These are phyloP conservation scores for Brassica juncea DNA, from an alignment of 345 rosid genomes.

Conservation along the genomic window DNA sequence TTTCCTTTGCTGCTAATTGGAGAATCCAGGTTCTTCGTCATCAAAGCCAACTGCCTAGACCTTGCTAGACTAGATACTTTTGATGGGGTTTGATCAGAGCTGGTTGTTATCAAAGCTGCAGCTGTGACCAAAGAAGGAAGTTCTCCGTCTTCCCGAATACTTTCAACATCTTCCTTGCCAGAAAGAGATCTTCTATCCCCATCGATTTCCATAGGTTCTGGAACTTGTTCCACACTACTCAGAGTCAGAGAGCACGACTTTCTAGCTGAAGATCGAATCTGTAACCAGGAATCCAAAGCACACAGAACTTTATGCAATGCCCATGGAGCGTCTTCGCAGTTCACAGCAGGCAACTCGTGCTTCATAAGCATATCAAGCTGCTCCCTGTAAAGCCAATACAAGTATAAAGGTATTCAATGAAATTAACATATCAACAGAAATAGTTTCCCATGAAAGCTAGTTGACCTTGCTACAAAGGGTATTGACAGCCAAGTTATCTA, in stretches of 20 bases:
- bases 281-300: conserved; percentile 72
- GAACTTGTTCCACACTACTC: conserved; percentile 46
- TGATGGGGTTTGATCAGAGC: conserved; percentile 42
- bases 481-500: not conserved
- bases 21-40: conserved; percentile 75
- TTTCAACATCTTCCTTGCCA: conserved; percentile 65
- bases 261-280: conserved; percentile 47
- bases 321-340: conserved; percentile 76
- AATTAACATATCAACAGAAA: conserved; percentile 24
- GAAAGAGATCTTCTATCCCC: conserved; percentile 53
- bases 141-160: conserved; percentile 88
- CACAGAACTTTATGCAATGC: conserved; percentile 66
- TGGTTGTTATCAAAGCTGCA: conserved; percentile 47
- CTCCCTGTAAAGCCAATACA: conserved; percentile 81
- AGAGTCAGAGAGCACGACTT: conserved; percentile 47
- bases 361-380: conserved; percentile 82
- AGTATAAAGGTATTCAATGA: conserved; percentile 42
- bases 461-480: conserved; percentile 10
- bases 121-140: conserved; percentile 75
- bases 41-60: conserved; percentile 72
- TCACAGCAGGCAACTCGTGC: conserved; percentile 74
- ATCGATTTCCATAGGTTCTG: conserved; percentile 62
- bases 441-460: not conserved
- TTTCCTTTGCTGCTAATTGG: conserved; percentile 54
- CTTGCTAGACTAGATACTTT: conserved; percentile 55